A percentile compares a stretch with the other conserved stretches of the same genome.
These are phyloP conservation scores for Porodaedalea pini DNA, from an alignment of 1,284 basidiomycete species.

Conservation along the genomic window DNA sequence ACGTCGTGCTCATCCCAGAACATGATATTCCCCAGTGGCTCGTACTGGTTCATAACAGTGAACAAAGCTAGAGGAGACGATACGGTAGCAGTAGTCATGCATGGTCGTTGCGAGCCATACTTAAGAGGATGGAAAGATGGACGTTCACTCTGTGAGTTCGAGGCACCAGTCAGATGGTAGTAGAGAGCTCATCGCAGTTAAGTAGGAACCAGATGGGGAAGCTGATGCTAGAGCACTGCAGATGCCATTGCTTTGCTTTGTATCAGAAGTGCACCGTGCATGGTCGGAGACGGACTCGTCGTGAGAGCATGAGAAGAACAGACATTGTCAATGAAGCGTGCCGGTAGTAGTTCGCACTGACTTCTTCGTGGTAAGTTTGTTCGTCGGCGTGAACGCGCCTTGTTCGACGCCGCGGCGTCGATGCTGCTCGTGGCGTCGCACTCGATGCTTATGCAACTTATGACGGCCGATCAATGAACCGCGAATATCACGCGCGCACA, in stretches of 20 bases:
- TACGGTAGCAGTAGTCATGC: too few relatives aligned
- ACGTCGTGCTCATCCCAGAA: conserved; percentile 77
- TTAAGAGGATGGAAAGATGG: too few relatives aligned
- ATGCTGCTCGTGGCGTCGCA: neutral
- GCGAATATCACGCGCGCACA: conserved; percentile 3
- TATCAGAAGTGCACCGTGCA: neutral
- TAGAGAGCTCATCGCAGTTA: neutral
- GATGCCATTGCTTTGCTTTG: neutral
- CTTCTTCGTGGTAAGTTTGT: too few relatives aligned
- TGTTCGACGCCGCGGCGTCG: neutral
- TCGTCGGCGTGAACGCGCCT: too few relatives aligned
- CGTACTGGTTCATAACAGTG: conserved; percentile 1
- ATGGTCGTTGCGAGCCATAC: neutral
- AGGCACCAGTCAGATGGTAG: neutral
- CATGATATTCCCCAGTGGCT: conserved; percentile 41
- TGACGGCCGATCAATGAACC: neutral
- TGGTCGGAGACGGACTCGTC: neutral
- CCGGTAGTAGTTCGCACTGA: neutral
- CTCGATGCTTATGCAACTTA: neutral
- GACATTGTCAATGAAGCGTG: too few relatives aligned
- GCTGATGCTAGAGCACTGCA: neutral
- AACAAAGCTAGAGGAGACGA: neutral
- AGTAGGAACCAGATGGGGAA: neutral
- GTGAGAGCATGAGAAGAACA: neutral
- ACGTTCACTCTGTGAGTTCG: too few relatives aligned